A percentile compares a stretch with the other conserved stretches of the same genome.
Evolutionary conservation across 208 protist genomes (phyloP).

Genomic region (Leishmania tropica): DNA sequence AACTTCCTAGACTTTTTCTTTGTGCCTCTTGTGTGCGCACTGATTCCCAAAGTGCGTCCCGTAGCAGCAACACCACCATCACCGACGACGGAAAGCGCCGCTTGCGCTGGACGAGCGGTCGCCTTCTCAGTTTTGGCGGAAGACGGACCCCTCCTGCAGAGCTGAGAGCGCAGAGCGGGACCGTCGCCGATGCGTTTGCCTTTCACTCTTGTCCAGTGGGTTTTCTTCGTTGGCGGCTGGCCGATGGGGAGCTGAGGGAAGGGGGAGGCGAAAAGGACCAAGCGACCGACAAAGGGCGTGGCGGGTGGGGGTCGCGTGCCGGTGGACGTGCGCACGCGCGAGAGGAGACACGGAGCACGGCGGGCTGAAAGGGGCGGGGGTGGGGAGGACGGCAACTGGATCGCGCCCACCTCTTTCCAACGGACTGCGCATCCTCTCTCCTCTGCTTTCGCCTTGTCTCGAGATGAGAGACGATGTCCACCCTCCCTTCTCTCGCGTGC

Average conservation of each 20-base stretch:
- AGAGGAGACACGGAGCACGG: background rate
- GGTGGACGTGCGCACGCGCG: background rate
- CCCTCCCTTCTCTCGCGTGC: slow-evolving; percentile 2
- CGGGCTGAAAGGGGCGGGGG: background rate
- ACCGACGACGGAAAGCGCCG: background rate
- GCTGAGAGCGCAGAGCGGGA: background rate
- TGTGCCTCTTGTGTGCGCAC: background rate
- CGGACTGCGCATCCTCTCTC: background rate
- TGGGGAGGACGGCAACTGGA: background rate
- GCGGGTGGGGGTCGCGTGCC: background rate
- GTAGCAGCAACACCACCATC: background rate
- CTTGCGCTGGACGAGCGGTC: background rate
- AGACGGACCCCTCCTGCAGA: background rate
- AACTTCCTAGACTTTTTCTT: slow-evolving; percentile 10
- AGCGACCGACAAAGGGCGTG: background rate
- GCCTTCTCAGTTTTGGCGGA: background rate
- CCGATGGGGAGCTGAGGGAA: background rate
- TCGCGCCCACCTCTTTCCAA: background rate
- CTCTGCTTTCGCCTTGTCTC: background rate
- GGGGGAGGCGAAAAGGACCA: background rate
- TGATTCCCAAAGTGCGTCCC: background rate
- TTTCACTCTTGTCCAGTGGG: background rate
- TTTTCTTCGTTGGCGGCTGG: background rate
- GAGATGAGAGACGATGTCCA: background rate
- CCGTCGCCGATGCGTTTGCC: background rate